These are phyloP conservation scores for Leptographium lundbergii DNA, from an alignment of 2,329 filamentous ascomycete genomes.

Conservation along the genomic window DNA sequence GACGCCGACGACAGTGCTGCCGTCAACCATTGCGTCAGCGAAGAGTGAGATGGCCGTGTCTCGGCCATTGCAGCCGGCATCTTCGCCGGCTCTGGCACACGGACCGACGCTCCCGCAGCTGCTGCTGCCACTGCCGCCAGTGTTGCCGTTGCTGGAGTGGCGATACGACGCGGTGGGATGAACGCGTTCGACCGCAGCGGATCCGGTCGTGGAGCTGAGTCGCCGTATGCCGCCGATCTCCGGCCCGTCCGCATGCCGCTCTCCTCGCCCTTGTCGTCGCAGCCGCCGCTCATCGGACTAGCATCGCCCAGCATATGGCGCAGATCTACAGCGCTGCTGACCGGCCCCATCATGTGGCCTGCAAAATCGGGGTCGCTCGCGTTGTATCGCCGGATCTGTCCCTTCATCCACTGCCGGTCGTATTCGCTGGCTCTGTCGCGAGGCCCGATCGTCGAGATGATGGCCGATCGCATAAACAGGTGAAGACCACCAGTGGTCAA, in stretches of 20 bases:
- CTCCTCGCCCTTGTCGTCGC: conserved; percentile 20
- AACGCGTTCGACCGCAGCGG: conserved; percentile 1
- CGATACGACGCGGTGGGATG: not conserved
- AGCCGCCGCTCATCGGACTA: conserved; percentile 16
- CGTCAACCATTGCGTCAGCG: not conserved
- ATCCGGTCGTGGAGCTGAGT: not conserved
- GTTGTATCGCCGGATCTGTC: conserved; percentile 26
- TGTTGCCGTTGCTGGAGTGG: not conserved
- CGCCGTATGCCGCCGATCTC: no score
- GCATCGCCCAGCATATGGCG: conserved; percentile 23
- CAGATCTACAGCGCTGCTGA: conserved; percentile 15
- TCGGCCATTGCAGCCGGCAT: not conserved
- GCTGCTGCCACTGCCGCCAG: not conserved
- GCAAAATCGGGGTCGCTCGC: conserved; percentile 18
- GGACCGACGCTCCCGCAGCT: not conserved
- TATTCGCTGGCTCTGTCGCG: conserved; percentile 33
- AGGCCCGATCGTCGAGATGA: conserved; percentile 39
- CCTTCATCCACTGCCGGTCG: conserved; percentile 29
- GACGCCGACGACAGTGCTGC: conserved; percentile 5
- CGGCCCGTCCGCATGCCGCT: not conserved
- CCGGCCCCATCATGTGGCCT: conserved; percentile 22
- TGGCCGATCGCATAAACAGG: conserved; percentile 53
- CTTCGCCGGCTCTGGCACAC: not conserved
- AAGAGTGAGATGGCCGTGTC: not conserved
- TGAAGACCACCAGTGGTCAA: conserved; percentile 53